Evolutionary conservation across 768 basidiomycete genomes (phyloP).

Genomic region (Lentinula boryana): DNA sequence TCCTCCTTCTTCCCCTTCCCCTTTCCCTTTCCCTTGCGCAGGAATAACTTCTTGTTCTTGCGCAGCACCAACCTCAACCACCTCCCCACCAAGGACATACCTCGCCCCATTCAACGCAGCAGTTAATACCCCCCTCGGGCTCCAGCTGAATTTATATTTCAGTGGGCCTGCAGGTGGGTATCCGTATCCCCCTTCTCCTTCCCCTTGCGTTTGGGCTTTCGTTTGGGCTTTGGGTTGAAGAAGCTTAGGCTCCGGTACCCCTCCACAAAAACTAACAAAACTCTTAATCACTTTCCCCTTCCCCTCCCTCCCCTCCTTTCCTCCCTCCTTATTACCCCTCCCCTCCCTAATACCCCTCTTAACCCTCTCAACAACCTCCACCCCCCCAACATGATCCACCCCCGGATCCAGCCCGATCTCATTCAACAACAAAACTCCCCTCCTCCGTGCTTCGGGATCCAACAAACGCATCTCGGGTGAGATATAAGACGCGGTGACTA

Average conservation of each 20-base stretch:
- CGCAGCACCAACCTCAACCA: constrained; percentile 21
- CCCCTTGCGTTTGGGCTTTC: too few species aligned
- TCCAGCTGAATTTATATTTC: constrained; percentile 95
- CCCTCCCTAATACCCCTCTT: too few species aligned
- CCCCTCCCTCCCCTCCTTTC: constrained; percentile 25
- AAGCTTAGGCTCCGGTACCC: constrained; percentile 81
- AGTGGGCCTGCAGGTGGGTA: constrained; percentile 44
- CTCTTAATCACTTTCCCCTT: constrained; percentile 55
- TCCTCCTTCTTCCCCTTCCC: too few species aligned
- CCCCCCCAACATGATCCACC: constrained; percentile 84
- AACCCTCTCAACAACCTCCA: constrained; percentile 56
- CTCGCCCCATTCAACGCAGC: constrained; percentile 72
- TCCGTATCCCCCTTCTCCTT: too few species aligned
- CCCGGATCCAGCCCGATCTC: constrained; percentile 91
- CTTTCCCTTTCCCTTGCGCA: neutral
- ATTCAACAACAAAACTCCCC: constrained; percentile 72
- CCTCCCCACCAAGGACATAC: constrained; percentile 55
- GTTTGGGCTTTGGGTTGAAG: too few species aligned
- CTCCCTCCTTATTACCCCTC: too few species aligned
- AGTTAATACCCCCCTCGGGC: constrained; percentile 76
- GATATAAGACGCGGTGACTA: constrained; percentile 91
- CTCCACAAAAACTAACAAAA: constrained; percentile 91
- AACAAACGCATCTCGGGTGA: constrained; percentile 70
- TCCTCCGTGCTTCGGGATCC: constrained; percentile 51
- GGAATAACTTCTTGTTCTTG: neutral